Conservation (phyloP, 345 rosid genomes). For the Moricandia moricandioides region DNA sequence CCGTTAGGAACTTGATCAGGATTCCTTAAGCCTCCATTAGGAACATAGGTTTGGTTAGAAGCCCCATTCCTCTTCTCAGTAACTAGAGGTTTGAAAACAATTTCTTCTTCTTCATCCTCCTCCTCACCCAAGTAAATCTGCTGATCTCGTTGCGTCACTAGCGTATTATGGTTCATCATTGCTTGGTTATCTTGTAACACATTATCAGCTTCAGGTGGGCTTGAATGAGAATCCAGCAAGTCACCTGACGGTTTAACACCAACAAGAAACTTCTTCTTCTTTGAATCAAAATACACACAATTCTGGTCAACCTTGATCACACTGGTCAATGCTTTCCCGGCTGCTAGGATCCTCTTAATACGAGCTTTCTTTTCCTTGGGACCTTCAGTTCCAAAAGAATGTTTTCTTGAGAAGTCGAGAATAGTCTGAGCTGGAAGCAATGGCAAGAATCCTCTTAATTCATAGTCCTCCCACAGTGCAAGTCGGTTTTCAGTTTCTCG, state of each 20-base stretch:
- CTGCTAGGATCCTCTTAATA: constrained; percentile 72
- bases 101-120: constrained; percentile 63
- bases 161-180: constrained; percentile 34
- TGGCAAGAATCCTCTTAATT: constrained; percentile 87
- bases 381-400: constrained; percentile 57
- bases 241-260: constrained; percentile 60
- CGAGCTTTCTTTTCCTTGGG: constrained; percentile 67
- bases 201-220: constrained; percentile 33
- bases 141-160: constrained; percentile 37
- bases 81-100: neutral
- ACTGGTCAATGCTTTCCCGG: constrained; percentile 69
- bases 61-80: constrained; percentile 50
- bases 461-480: constrained; percentile 94
- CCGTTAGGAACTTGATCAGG: neutral
- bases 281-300: constrained; percentile 61
- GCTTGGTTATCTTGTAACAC: constrained; percentile 38
- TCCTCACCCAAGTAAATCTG: constrained; percentile 54
- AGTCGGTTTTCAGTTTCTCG: constrained; percentile 80
- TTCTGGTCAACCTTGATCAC: constrained; percentile 60
- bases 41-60: constrained; percentile 39
- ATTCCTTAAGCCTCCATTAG: constrained; percentile 48
- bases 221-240: constrained; percentile 30
- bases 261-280: constrained; percentile 61
- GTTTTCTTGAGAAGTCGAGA: constrained; percentile 81
- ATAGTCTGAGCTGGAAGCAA: constrained; percentile 83